Percentiles rank a stretch among this genome's conserved stretches.
phyloP scores from a whole-genome alignment of 306 rosid species.

The Castanea mollissima region DNA sequence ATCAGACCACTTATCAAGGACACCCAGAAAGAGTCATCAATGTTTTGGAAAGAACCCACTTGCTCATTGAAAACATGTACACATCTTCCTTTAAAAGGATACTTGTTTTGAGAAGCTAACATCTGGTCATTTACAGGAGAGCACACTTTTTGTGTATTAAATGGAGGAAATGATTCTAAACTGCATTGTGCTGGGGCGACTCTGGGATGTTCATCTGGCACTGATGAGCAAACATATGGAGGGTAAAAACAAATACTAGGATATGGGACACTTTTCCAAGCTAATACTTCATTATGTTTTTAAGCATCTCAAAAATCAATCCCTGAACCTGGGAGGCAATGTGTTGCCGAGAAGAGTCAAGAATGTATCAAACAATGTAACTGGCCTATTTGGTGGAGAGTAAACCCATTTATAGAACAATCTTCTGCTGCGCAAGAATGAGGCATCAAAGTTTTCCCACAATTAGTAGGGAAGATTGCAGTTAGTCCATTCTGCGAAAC shows the following conservation, averaged over 20 bases:
- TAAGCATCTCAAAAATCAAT: constrained; percentile 77
- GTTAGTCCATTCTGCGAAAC: constrained; percentile 48
- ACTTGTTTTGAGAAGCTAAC: constrained; percentile 18
- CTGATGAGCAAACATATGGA: constrained; percentile 38
- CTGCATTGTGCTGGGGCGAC: constrained; percentile 31
- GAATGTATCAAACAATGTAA: constrained; percentile 74
- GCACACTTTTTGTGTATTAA: constrained; percentile 23
- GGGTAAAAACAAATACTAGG: constrained; percentile 72
- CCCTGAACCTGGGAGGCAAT: constrained; percentile 78
- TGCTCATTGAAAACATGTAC: constrained; percentile 37
- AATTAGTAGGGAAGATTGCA: constrained; percentile 32
- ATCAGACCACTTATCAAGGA: constrained; percentile 62
- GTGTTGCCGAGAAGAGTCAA: constrained; percentile 74
- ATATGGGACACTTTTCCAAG: constrained; percentile 59
- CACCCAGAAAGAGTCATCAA: constrained; percentile 55
- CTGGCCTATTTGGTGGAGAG: constrained; percentile 77
- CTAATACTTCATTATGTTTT: constrained; percentile 57
- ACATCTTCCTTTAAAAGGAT: constrained; percentile 38
- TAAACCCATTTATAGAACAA: constrained; percentile 71
- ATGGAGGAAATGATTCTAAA: constrained; percentile 35
- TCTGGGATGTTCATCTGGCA: constrained; percentile 46
- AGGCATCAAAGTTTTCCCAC: constrained; percentile 45
- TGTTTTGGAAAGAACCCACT: constrained; percentile 36
- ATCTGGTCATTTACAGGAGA: constrained; percentile 45
- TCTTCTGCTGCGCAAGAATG: constrained; percentile 50